phyloP scores from a whole-genome alignment of 177 flowering plant genomes.

The Vitis hybrid region DNA sequence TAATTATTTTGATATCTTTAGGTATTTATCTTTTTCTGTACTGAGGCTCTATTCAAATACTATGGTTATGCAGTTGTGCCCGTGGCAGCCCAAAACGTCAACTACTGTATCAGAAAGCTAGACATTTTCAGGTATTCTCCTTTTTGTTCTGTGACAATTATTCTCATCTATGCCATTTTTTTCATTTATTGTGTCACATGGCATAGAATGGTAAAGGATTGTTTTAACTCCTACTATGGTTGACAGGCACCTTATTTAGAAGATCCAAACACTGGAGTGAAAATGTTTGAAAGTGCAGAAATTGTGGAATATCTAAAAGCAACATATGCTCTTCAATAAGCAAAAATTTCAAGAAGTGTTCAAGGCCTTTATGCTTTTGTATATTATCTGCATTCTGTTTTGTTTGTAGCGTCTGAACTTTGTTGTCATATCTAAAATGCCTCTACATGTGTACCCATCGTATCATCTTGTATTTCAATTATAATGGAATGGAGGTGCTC shows the following conservation, averaged over 20 bases:
- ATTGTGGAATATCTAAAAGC: constrained; percentile 78
- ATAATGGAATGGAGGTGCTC: too few species aligned
- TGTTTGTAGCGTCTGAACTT: background rate
- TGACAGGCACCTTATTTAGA: constrained; percentile 80
- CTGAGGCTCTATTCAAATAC: constrained; percentile 8
- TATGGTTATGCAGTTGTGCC: constrained; percentile 59
- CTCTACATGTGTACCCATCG: too few species aligned
- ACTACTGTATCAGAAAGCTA: constrained; percentile 52
- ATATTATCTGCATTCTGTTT: background rate
- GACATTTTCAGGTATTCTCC: constrained; percentile 74
- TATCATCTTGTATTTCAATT: too few species aligned
- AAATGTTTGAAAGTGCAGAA: constrained; percentile 96
- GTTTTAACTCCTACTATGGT: constrained; percentile 1
- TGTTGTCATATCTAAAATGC: too few species aligned
- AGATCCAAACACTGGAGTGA: constrained; percentile 94
- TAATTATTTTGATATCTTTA: background rate
- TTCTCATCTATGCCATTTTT: background rate
- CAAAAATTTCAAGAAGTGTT: background rate
- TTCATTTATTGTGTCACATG: background rate
- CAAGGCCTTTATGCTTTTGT: constrained; percentile 4
- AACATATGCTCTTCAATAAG: constrained; percentile 59
- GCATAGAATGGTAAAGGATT: background rate
- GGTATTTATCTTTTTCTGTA: background rate
- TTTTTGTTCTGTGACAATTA: background rate
- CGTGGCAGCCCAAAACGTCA: constrained; percentile 95